Conservation (phyloP, 768 basidiomycete genomes). For the Cubamyces lactineus region DNA sequence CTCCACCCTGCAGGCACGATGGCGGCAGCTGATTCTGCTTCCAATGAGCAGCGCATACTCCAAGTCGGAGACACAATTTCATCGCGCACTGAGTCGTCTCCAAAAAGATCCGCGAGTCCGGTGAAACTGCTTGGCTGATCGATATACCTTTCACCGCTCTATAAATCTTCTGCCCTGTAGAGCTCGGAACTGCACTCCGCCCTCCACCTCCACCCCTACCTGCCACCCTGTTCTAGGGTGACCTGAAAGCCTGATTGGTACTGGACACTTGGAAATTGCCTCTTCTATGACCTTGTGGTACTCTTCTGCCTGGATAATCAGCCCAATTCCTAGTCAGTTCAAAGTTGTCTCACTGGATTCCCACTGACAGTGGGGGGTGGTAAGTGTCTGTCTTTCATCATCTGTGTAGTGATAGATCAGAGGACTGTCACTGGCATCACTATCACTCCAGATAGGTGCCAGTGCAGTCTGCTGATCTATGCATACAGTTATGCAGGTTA, state of each 20-base stretch:
- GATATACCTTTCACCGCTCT: not conserved
- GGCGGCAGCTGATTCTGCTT: not conserved
- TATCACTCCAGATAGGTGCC: no score
- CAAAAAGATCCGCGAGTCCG: constrained; percentile 16
- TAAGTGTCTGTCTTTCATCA: no score
- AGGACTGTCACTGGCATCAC: not conserved
- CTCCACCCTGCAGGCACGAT: not conserved
- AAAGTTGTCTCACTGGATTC: no score
- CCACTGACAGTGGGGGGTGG: no score
- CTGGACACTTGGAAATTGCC: no score
- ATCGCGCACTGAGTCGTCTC: not conserved
- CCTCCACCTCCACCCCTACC: not conserved
- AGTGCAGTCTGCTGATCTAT: not conserved
- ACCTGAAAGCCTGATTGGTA: no score
- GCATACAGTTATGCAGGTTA: not conserved
- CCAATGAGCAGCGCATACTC: constrained; percentile 1
- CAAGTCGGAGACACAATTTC: constrained; percentile 18
- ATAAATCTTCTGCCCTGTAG: not conserved
- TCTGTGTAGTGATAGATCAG: not conserved
- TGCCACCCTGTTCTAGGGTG: no score
- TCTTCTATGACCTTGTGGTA: no score
- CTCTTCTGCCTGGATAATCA: no score
- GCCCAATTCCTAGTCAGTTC: no score
- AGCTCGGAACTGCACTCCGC: not conserved
- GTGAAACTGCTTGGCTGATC: constrained; percentile 15